phyloP scores from a whole-genome alignment of 768 basidiomycete genomes.

The Boletus bicolor region DNA sequence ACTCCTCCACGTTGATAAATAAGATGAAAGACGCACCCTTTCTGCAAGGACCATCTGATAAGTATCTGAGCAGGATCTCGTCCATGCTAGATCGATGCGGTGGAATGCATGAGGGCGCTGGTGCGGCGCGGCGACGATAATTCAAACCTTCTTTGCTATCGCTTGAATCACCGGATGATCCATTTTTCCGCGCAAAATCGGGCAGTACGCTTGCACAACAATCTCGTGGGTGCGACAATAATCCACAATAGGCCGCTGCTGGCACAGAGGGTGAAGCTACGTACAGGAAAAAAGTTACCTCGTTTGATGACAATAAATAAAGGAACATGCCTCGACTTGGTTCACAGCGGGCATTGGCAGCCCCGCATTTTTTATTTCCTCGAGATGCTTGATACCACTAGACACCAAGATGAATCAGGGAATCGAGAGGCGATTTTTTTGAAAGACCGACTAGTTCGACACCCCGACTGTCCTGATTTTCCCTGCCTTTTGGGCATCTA shows the following conservation, averaged over 20 bases:
- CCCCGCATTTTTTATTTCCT: constrained; percentile 66
- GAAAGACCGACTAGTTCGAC: constrained; percentile 67
- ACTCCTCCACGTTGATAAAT: neutral
- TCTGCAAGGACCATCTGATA: constrained; percentile 88
- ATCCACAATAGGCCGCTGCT: constrained; percentile 73
- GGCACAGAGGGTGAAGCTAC: constrained; percentile 79
- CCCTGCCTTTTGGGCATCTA: constrained; percentile 58
- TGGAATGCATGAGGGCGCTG: constrained; percentile 2
- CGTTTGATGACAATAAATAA: neutral
- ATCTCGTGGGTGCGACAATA: constrained; percentile 65
- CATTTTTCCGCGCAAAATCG: constrained; percentile 60
- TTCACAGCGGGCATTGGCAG: constrained; percentile 69
- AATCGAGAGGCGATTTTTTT: neutral
- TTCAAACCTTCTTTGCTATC: constrained; percentile 57
- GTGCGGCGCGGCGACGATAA: constrained; percentile 1
- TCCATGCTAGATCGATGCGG: constrained; percentile 39
- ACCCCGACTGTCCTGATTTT: constrained; percentile 76
- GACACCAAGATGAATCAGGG: neutral
- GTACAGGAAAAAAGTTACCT: constrained; percentile 6
- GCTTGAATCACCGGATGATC: constrained; percentile 51
- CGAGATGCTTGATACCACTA: constrained; percentile 67
- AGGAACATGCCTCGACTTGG: constrained; percentile 65
- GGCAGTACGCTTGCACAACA: constrained; percentile 71
- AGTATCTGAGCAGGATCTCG: constrained; percentile 77
- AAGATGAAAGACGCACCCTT: constrained; percentile 48